Base-by-base conservation (phyloP, 331 rosid species). In the Prunus yedoensis region DNA sequence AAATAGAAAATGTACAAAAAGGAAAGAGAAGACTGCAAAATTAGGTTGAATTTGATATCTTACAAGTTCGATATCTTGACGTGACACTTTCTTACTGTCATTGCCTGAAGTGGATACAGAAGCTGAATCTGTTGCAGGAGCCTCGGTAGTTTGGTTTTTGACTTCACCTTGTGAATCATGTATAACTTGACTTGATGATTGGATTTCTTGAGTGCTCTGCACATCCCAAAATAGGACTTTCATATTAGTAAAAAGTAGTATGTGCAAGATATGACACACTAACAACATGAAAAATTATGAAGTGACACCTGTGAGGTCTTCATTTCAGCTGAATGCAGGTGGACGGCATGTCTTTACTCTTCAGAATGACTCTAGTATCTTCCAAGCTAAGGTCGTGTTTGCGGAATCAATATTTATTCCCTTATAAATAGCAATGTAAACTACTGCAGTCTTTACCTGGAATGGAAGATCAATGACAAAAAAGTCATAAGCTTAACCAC, bases 1-100 rank as follows among this genome's bases (percentile, higher is more conserved):
- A 52, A 25, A 60, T 62, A 47, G 1, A 21, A 54, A 21, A 32
- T 9, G 52, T 71, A 63, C 43, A 70, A 38, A 50, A 79, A 43
- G 13, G 53, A 54, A 54, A 70, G 15, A 52, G 32, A 70, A 18
- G 68, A 76, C 15, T 61, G 74, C 52, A 52, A 52, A 58, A 21
- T 27, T 46, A 62, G 47, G 14, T 21, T 66, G 18, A 72, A 53
- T 35, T n/a, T 10, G n/a, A 60, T 73, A 77, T 62, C 66, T 88
- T 81, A 95, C 99, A 80, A 95, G 92, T 88, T 90, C 98, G 68
- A 95, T 92, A 82, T 95, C 99, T 87, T 95, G 91, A 50, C 97
- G 97, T 46, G 99, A 95, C 79, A 95, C 97, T 78, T 91, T 95
- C 80, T 92, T 95, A 81, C 85, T 78, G 74, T 92, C 98, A 62